Evolutionary conservation across 495 filamentous ascomycete genomes (phyloP).

Genomic region (Aspergillus indologenus): DNA sequence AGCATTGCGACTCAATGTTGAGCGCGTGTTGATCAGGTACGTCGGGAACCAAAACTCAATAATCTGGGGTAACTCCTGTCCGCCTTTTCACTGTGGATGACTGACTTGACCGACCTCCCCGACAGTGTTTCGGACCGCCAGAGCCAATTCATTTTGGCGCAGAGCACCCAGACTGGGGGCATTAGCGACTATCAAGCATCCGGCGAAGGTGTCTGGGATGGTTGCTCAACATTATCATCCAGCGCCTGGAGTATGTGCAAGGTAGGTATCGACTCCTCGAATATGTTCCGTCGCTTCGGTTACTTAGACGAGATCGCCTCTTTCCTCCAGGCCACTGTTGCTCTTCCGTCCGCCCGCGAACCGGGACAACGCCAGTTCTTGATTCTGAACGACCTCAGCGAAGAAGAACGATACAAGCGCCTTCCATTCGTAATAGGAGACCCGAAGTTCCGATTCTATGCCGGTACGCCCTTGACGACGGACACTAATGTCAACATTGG

Average conservation of each 20-base stretch:
- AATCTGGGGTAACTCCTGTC: background rate
- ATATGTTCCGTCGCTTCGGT: conserved; percentile 3
- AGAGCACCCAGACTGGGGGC: conserved; percentile 42
- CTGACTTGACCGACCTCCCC: background rate
- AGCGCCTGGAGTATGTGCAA: conserved; percentile 48
- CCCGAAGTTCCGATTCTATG: conserved; percentile 46
- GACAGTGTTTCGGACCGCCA: conserved; percentile 55
- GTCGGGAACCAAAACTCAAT: conserved; percentile 13
- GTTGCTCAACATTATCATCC: conserved; percentile 35
- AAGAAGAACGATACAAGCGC: conserved; percentile 40
- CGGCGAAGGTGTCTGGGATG: conserved; percentile 44
- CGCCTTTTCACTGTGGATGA: background rate
- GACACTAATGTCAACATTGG: conserved; percentile 68
- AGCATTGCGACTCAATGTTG: conserved; percentile 46
- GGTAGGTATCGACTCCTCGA: conserved; percentile 24
- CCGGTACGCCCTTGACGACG: conserved; percentile 57
- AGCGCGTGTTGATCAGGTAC: conserved; percentile 45
- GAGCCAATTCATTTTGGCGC: conserved; percentile 56
- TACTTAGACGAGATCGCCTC: background rate
- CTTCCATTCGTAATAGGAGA: conserved; percentile 41
- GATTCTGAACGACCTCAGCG: conserved; percentile 36
- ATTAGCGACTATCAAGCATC: conserved; percentile 30
- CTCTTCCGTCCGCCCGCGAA: conserved; percentile 35
- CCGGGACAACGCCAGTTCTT: conserved; percentile 32
- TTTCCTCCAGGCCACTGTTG: conserved; percentile 28